phyloP scores from a whole-genome alignment of 495 filamentous ascomycete genomes.

The Daldinia concentrica region DNA sequence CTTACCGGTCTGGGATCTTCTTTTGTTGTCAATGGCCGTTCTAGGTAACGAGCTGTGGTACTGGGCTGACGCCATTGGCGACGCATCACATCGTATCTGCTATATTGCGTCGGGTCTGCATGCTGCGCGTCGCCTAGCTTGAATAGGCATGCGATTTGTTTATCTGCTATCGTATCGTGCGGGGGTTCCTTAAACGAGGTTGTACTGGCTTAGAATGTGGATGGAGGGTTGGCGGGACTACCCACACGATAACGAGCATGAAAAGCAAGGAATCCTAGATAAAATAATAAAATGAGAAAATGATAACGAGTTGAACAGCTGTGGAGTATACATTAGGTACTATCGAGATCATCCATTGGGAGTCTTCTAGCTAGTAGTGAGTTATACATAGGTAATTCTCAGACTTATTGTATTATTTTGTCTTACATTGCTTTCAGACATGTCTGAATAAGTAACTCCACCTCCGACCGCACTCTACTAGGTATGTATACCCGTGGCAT shows the following conservation, averaged over 20 bases:
- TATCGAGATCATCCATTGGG: no score
- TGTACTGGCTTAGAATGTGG: no score
- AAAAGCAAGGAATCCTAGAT: constrained; percentile 3
- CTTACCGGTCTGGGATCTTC: constrained; percentile 20
- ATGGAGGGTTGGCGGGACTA: neutral
- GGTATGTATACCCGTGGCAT: neutral
- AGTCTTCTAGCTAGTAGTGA: no score
- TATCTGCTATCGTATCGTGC: constrained; percentile 33
- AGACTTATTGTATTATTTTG: no score
- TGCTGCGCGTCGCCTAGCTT: constrained; percentile 16
- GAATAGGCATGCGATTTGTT: constrained; percentile 38
- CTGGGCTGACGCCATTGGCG: constrained; percentile 38
- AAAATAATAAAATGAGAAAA: no score
- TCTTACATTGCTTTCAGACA: no score
- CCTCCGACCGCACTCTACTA: neutral
- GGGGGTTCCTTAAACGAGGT: constrained; percentile 18
- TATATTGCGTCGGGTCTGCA: constrained; percentile 15
- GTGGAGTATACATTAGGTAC: no score
- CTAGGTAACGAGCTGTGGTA: constrained; percentile 29
- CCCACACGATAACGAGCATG: neutral
- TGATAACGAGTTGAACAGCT: no score
- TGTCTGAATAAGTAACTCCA: neutral
- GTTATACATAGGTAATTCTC: no score
- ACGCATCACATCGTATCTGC: constrained; percentile 24
- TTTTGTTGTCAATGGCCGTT: constrained; percentile 19